Base-by-base conservation (phyloP, 2,329 filamentous ascomycete genomes). In the Magnaporthiopsis rhizophila region DNA sequence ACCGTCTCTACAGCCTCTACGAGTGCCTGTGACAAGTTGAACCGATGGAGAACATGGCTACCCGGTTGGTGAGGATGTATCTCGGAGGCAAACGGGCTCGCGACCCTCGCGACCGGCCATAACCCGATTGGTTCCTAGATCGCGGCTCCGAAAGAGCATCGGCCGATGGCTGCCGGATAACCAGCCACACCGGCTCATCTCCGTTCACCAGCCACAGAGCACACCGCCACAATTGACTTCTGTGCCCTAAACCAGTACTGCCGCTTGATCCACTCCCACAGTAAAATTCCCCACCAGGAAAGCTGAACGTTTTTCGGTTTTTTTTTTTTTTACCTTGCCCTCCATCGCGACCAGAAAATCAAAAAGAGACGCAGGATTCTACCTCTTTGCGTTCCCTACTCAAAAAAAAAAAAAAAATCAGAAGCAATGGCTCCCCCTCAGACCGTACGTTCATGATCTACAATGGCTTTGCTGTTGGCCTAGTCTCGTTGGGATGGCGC, bases 401-500 rank as follows among this genome's bases (percentile, higher is more conserved):
- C 64, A 36, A 36, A 66, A 64, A 66, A 64, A 64, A 67, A 36
- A 36, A 66, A 64, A 66, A 64, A 64, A 67, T 61, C 66, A 69
- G 71, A 73, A 72, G 83, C 80, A 90, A 97, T 97, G 92, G 90
- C 89, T 87, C 86, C 89, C 80, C 84, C 84, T 65, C 64, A 67
- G 81, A 85, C 89, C 83, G 93, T 97, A 97, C 82, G 92, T 96
- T 86, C 80, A 77, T 80, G 78, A 68, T 63, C 79, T 81, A 53
- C 9, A 53, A 21, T 53, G 21, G 92, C 92, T 97, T 96, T 97
- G 92, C 92, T 97, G 92, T 90, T 91, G 86, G 88, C 85, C 83
- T 83, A 80, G 78, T 78, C 76, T 62, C 61, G 68, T 53, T 24
- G 45, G 45, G 45, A n/a, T 24, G 45, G 45, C 7, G 45, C 45